Evolutionary conservation across 2,329 filamentous ascomycete species (phyloP), one percentile per base, ranked within the genome.

Genomic region (Clarireedia hainanense): DNA sequence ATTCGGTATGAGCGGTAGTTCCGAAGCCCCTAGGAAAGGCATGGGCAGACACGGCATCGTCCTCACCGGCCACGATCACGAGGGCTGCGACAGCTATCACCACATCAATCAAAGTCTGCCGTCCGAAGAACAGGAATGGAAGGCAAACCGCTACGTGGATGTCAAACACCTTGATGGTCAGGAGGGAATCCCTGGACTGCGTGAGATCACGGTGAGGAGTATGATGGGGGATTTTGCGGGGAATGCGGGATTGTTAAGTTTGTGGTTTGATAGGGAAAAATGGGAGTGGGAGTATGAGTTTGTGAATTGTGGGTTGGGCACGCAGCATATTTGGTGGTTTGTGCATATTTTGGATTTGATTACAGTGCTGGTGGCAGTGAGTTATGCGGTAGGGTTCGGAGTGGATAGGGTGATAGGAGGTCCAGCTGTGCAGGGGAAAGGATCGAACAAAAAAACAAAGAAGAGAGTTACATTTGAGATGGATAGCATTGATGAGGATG

Each of bases 171-270:
- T 69, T 12, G 69, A 75, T 1, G 72, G 70, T 6, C 67, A 70
- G 2, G 63, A 71, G 2, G 75, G 72, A 4, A 63, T 80, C 2
- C 81, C 86, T 0, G 86, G 86, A 0, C 75, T 96, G 5, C 79
- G 92, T 27, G 94, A 99, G 72, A 83, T 97, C 61, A 99, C 94
- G 0, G 88, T 99, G 2, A 84, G 91, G 57, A 96, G 90, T 71
- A 97, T 99, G 91, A 99, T 99, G 94, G 94, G 94, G 55, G 88
- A 89, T 56, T 99, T 88, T 71, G 86, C 84, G n/a, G 94, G 94
- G 20, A 94, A 96, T 68, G 90, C 91, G 0, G 94, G 91, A 0
- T 76, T 99, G 43, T 72, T 99, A 42, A 94, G 88, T 59, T 79
- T 88, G 0, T 99, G 92, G 92, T 97, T 92, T 67, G 89, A 97